Conservation (phyloP, 2,329 filamentous ascomycete genomes). For the Sclerotinia minor region DNA sequence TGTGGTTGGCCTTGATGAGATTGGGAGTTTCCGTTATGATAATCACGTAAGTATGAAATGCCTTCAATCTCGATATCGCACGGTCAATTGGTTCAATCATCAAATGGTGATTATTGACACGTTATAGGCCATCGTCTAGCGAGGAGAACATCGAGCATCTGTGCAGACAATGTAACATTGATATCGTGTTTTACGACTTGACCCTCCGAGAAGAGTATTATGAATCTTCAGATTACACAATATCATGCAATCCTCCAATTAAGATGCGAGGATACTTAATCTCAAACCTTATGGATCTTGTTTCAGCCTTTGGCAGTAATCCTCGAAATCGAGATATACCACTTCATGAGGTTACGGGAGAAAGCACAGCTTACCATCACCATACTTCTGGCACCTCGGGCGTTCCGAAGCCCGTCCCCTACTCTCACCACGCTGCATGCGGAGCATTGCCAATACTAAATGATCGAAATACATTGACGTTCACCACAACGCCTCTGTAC, state of each 20-base stretch:
- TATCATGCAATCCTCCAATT: neutral
- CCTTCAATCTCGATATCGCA: neutral
- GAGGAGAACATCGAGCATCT: neutral
- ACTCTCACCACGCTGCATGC: conserved; percentile 56
- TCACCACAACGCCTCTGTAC: conserved; percentile 66
- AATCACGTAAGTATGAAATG: conserved; percentile 1
- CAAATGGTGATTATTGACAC: neutral
- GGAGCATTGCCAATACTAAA: conserved; percentile 51
- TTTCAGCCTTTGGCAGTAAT: neutral
- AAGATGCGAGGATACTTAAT: neutral
- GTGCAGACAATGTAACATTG: conserved; percentile 13
- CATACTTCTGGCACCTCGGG: conserved; percentile 68
- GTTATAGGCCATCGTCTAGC: conserved; percentile 9
- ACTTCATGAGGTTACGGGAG: too few species aligned
- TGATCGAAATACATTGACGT: conserved; percentile 49
- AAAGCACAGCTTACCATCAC: conserved; percentile 11
- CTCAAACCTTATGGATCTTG: neutral
- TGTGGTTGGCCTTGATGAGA: conserved; percentile 20
- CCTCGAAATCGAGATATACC: neutral
- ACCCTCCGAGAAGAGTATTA: neutral
- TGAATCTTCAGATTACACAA: neutral
- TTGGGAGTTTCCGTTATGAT: conserved; percentile 16
- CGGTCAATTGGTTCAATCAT: too few species aligned
- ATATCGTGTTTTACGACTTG: conserved; percentile 8
- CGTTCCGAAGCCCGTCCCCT: conserved; percentile 61